Conservation (phyloP, 495 filamentous ascomycete species). For the Xylaria intraflava region DNA sequence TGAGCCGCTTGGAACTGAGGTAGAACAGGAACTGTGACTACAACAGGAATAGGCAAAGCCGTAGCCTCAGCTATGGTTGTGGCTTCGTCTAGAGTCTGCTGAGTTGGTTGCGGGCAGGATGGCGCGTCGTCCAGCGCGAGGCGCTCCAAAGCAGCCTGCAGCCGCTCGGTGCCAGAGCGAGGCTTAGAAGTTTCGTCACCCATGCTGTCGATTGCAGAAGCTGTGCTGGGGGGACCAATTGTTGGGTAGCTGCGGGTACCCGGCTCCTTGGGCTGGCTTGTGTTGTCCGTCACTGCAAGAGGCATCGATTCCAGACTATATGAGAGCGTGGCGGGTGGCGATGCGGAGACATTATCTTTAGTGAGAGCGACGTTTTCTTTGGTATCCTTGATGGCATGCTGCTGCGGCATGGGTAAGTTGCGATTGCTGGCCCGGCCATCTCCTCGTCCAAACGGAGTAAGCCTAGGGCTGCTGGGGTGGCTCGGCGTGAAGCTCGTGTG, state of each 20-base stretch:
- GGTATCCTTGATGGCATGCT: background rate
- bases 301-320: slow-evolving; percentile 12
- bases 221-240: background rate
- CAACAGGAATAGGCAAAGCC: slow-evolving; percentile 8
- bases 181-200: slow-evolving; percentile 2
- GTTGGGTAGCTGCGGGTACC: slow-evolving; percentile 22
- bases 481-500: slow-evolving; percentile 15
- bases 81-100: slow-evolving; percentile 1
- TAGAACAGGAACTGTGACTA: slow-evolving; percentile 16
- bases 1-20: background rate
- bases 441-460: slow-evolving; percentile 5
- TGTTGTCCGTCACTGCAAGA: slow-evolving; percentile 11
- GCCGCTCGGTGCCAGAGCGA: background rate
- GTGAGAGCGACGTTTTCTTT: slow-evolving; percentile 16
- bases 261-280: slow-evolving; percentile 16
- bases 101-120: background rate
- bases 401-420: background rate
- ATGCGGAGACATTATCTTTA: background rate
- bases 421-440: background rate
- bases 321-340: slow-evolving; percentile 1
- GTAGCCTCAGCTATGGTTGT: slow-evolving; percentile 6
- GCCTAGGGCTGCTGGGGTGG: slow-evolving; percentile 10
- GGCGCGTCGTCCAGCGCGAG: slow-evolving; percentile 14
- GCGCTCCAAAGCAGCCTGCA: slow-evolving; percentile 3
- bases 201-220: slow-evolving; percentile 2